phyloP scores from a whole-genome alignment of 2,329 filamentous ascomycete genomes.

The Colletotrichum tropicale region DNA sequence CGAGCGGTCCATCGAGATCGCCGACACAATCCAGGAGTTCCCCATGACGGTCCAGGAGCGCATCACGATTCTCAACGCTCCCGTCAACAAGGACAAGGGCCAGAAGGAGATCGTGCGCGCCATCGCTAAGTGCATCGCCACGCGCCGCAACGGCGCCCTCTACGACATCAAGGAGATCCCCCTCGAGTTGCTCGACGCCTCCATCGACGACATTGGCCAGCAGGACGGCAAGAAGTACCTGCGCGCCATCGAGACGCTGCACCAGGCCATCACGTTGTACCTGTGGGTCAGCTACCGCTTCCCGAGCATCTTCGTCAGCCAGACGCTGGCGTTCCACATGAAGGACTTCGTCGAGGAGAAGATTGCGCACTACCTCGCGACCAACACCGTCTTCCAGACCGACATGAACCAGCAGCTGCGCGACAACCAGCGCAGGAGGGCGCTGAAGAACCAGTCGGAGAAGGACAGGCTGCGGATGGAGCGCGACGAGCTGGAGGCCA shows the following conservation, averaged over 20 bases:
- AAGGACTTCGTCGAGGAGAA: conserved; percentile 78
- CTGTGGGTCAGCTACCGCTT: conserved; percentile 94
- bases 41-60: conserved; percentile 75
- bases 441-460: neutral
- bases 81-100: conserved; percentile 58
- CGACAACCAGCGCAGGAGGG: neutral
- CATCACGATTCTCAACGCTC: conserved; percentile 76
- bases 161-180: conserved; percentile 74
- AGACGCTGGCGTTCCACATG: conserved; percentile 77
- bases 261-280: conserved; percentile 84
- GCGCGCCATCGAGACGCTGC: conserved; percentile 73
- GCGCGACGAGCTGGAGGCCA: conserved; percentile 13
- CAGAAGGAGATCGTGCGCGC: conserved; percentile 59
- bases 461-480: conserved; percentile 35
- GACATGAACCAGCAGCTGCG: conserved; percentile 28
- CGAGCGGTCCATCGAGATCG: conserved; percentile 65
- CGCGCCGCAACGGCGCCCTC: conserved; percentile 69
- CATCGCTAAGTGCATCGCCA: conserved; percentile 73
- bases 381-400: conserved; percentile 21
- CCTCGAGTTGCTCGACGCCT: conserved; percentile 75
- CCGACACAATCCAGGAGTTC: conserved; percentile 76
- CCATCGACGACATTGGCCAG: conserved; percentile 35
- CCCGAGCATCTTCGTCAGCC: conserved; percentile 76
- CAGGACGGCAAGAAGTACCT: conserved; percentile 55
- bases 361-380: conserved; percentile 67